A percentile compares a stretch with the other conserved stretches of the same genome.
phyloP scores from a whole-genome alignment of 2,329 filamentous ascomycete species.

The Fusarium tuaranense region DNA sequence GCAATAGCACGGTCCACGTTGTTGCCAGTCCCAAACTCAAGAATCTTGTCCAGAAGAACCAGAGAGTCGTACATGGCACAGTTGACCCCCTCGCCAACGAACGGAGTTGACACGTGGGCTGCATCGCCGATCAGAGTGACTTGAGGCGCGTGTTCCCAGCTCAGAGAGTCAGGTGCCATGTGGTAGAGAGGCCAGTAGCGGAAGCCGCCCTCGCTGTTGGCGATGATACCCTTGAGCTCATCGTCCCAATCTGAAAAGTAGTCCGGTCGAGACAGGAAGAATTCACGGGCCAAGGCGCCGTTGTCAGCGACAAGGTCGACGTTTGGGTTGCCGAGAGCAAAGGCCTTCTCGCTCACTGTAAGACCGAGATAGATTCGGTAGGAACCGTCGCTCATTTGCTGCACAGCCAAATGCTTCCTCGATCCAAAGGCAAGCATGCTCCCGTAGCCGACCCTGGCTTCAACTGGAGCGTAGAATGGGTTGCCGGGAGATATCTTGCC shows the following conservation, averaged over 20 bases:
- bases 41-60: neutral
- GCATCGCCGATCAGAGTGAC: neutral
- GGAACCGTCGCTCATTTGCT: neutral
- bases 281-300: neutral
- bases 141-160: neutral
- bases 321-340: neutral
- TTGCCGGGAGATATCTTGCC: neutral
- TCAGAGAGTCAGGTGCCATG: neutral
- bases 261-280: neutral
- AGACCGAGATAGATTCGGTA: neutral
- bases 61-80: neutral
- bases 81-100: neutral
- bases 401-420: neutral
- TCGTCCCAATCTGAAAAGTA: neutral
- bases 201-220: neutral
- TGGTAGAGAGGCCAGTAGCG: neutral
- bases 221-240: neutral
- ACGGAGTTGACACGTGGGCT: neutral
- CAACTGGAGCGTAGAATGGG: neutral
- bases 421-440: neutral
- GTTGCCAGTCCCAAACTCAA: neutral
- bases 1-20: neutral
- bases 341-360: neutral
- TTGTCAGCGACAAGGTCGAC: neutral
- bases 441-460: neutral